These are phyloP conservation scores for Cryptosporidium canis DNA, from an alignment of 169 alveolate species.

Conservation along the genomic window DNA sequence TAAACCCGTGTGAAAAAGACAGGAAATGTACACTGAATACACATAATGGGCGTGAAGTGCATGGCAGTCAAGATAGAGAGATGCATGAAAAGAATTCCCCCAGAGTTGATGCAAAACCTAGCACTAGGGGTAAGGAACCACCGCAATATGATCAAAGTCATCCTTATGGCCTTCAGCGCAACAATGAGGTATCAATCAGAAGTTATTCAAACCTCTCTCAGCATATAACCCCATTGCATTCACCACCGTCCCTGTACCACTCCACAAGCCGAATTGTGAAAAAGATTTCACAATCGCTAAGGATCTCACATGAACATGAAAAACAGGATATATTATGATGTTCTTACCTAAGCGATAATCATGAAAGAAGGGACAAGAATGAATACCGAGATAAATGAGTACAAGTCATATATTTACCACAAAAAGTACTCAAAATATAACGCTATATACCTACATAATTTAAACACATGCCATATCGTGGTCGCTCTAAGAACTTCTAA, in stretches of 20 bases:
- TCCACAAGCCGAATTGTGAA: background rate
- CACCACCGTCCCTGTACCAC: background rate
- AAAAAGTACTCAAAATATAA: background rate
- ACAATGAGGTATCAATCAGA: background rate
- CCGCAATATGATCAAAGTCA: background rate
- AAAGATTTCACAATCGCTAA: background rate
- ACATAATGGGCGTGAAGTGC: background rate
- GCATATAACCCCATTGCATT: background rate
- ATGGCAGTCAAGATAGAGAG: background rate
- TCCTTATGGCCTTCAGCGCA: background rate
- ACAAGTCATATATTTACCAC: background rate
- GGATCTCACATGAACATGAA: background rate
- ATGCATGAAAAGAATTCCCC: background rate
- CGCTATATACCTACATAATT: background rate
- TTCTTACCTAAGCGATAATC: background rate
- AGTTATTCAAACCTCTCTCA: background rate
- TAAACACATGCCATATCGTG: no score
- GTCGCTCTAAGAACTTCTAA: background rate
- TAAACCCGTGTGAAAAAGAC: background rate
- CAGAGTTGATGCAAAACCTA: background rate
- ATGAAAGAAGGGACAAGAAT: background rate
- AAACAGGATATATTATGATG: background rate
- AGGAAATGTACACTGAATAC: background rate
- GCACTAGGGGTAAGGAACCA: background rate
- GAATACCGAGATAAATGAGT: conserved; percentile 1